Conservation (phyloP, 371 early-diverging fungal species). For the Mucor velutinosus region DNA sequence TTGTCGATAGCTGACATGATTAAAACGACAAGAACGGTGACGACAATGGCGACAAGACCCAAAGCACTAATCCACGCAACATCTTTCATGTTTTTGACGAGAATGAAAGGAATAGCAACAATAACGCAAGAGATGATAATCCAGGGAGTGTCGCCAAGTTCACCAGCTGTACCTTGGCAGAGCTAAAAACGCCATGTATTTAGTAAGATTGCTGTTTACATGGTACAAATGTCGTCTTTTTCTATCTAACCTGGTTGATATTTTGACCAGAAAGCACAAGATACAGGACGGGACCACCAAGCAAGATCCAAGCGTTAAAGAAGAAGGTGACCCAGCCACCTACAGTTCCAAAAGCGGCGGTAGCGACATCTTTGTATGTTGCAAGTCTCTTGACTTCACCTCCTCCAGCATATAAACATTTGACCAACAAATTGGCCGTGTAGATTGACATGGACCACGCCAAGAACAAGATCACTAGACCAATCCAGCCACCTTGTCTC, state of each 20-base stretch:
- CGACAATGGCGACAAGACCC: slow-evolving; percentile 53
- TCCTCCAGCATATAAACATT: slow-evolving; percentile 39
- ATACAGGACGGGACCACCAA: slow-evolving; percentile 59
- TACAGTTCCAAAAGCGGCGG: slow-evolving; percentile 32
- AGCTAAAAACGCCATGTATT: slow-evolving; percentile 17
- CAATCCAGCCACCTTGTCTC: slow-evolving; percentile 79
- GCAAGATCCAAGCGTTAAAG: slow-evolving; percentile 61
- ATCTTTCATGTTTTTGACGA: slow-evolving; percentile 62
- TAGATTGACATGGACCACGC: slow-evolving; percentile 74
- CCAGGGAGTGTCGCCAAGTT: slow-evolving; percentile 47
- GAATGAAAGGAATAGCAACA: slow-evolving; percentile 54
- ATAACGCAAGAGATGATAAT: slow-evolving; percentile 64
- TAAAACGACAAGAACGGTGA: slow-evolving; percentile 45
- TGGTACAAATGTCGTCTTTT: no score
- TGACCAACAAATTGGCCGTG: slow-evolving; percentile 33
- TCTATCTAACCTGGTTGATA: slow-evolving; percentile 29
- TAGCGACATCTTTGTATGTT: slow-evolving; percentile 43
- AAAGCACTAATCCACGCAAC: slow-evolving; percentile 62
- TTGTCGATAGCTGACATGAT: slow-evolving; percentile 39
- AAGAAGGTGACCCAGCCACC: slow-evolving; percentile 51
- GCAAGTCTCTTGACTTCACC: slow-evolving; percentile 31
- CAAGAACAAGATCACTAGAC: slow-evolving; percentile 64
- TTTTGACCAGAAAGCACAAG: slow-evolving; percentile 58
- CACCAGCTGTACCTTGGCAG: slow-evolving; percentile 49
- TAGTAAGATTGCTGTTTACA: no score